Evolutionary conservation across 495 filamentous ascomycete genomes (phyloP).

Genomic region (Penicillium subrubescens): DNA sequence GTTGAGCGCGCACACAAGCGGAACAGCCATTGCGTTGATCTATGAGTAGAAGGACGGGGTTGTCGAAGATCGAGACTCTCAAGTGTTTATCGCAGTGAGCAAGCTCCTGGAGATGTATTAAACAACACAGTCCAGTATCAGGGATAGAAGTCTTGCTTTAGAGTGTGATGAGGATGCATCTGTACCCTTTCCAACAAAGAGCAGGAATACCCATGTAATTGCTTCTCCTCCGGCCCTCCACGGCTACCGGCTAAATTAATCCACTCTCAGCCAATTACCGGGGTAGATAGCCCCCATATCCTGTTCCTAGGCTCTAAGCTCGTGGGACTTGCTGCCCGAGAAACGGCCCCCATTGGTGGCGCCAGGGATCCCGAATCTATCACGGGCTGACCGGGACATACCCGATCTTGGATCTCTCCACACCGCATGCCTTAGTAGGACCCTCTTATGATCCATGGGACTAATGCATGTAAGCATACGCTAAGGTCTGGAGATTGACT

Average conservation of each 20-base stretch:
- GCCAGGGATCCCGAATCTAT: constrained; percentile 4
- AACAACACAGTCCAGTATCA: neutral
- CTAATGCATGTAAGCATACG: neutral
- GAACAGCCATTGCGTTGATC: neutral
- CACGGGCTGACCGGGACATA: neutral
- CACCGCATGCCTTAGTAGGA: neutral
- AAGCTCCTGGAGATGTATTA: neutral
- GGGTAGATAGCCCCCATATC: neutral
- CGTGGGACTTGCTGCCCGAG: neutral
- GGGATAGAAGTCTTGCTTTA: constrained; percentile 1
- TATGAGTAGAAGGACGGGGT: neutral
- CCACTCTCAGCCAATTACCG: neutral
- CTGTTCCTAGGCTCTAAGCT: neutral
- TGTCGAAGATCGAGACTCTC: neutral
- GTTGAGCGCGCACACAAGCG: neutral
- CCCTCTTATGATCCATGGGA: neutral
- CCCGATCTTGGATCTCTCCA: neutral
- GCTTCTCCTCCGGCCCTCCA: neutral
- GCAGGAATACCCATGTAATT: neutral
- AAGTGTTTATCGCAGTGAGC: neutral
- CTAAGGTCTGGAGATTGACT: neutral
- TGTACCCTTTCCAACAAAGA: neutral
- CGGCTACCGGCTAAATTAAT: neutral
- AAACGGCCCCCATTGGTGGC: constrained; percentile 5
- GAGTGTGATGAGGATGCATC: neutral